phyloP scores from a whole-genome alignment of 495 filamentous ascomycete genomes.

The Cercophora newfieldiana region DNA sequence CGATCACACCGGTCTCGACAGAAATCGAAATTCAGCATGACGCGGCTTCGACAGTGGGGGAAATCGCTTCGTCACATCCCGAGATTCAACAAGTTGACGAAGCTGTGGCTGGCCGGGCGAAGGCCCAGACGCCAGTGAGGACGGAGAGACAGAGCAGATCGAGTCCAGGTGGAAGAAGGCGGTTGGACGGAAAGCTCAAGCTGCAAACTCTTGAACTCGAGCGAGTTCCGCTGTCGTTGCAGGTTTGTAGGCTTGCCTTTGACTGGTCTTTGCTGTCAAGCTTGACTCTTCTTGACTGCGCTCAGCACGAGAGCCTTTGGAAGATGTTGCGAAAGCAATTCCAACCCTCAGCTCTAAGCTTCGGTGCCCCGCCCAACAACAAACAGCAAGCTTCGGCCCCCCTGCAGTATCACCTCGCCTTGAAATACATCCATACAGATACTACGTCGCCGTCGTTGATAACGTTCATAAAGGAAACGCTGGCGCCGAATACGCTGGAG shows the following conservation, averaged over 20 bases:
- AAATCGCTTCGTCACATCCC: neutral
- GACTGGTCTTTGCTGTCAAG: slow-evolving; percentile 80
- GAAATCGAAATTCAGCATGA: neutral
- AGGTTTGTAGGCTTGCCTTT: slow-evolving; percentile 66
- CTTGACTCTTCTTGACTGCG: slow-evolving; percentile 79
- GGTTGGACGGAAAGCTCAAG: slow-evolving; percentile 57
- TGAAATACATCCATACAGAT: slow-evolving; percentile 84
- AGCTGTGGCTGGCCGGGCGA: neutral
- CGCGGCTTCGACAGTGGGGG: neutral
- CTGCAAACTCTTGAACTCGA: slow-evolving; percentile 81
- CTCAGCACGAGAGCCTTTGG: slow-evolving; percentile 79
- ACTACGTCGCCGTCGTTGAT: slow-evolving; percentile 75
- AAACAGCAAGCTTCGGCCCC: slow-evolving; percentile 19
- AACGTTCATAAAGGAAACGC: slow-evolving; percentile 77
- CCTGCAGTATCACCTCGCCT: slow-evolving; percentile 65
- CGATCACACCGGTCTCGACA: slow-evolving; percentile 6
- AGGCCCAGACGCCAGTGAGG: neutral
- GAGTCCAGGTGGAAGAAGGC: slow-evolving; percentile 18
- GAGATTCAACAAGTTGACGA: neutral
- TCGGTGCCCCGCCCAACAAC: slow-evolving; percentile 30
- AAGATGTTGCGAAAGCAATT: slow-evolving; percentile 72
- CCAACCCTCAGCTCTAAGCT: slow-evolving; percentile 51
- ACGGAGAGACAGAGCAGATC: neutral
- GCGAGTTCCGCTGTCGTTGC: slow-evolving; percentile 70
- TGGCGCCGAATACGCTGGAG: slow-evolving; percentile 84